phyloP scores from a whole-genome alignment of 805 yeast species.

The Wickerhamiella sorbophila region DNA sequence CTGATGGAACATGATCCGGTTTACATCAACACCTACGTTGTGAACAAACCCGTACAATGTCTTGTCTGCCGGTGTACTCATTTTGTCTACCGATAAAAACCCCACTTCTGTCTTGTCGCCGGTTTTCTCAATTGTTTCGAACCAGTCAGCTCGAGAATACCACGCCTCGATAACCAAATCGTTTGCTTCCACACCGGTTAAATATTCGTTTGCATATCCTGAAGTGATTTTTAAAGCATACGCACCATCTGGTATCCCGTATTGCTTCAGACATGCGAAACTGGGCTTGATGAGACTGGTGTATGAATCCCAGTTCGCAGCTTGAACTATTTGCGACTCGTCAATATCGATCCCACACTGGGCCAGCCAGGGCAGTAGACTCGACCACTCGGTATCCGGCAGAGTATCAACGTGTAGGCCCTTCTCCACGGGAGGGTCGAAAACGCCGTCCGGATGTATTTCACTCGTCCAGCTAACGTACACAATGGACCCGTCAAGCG shows the following conservation, averaged over 20 bases:
- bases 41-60: constrained; percentile 11
- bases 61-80: constrained; percentile 1
- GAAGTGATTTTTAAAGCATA: not conserved
- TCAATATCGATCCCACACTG: constrained; percentile 1
- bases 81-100: constrained; percentile 7
- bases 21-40: constrained; percentile 5
- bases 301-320: constrained; percentile 4
- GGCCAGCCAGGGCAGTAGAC: constrained; percentile 6
- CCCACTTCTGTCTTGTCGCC: constrained; percentile 14
- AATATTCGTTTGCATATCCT: not conserved
- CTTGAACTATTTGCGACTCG: not conserved
- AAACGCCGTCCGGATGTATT: constrained; percentile 14
- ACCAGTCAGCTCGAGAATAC: constrained; percentile 9
- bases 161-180: constrained; percentile 19
- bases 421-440: constrained; percentile 17
- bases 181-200: constrained; percentile 6
- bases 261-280: not conserved
- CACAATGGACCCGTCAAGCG: constrained; percentile 2
- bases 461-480: constrained; percentile 6
- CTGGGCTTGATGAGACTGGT: not conserved
- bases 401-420: constrained; percentile 20
- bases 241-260: not conserved
- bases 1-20: constrained; percentile 13
- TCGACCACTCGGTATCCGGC: constrained; percentile 15
- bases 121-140: constrained; percentile 1